A percentile compares a stretch with the other conserved stretches of the same genome.
phyloP scores from a whole-genome alignment of 2,329 filamentous ascomycete genomes.

The Remersonia thermophila region DNA sequence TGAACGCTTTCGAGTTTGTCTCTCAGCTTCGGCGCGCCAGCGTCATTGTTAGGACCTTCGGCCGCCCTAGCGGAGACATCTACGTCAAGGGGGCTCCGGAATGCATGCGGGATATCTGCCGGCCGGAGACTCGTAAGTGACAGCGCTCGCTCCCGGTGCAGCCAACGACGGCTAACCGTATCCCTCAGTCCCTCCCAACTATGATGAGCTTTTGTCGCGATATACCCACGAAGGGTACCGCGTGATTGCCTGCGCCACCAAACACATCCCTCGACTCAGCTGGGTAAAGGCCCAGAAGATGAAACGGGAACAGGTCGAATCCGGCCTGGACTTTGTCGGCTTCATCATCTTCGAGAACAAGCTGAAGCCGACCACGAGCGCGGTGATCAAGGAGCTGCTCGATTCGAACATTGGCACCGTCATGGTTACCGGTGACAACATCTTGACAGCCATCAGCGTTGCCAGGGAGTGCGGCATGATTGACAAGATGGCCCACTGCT shows the following conservation, averaged over 20 bases:
- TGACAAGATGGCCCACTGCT: slow-evolving; percentile 72
- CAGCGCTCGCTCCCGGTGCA: too few relatives aligned
- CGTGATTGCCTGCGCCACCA: slow-evolving; percentile 90
- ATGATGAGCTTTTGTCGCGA: slow-evolving; percentile 74
- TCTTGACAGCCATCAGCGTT: slow-evolving; percentile 90
- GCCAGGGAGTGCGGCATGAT: slow-evolving; percentile 81
- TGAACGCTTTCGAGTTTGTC: slow-evolving; percentile 89
- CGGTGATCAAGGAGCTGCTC: slow-evolving; percentile 69
- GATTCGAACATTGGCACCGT: slow-evolving; percentile 76
- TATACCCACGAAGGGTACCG: slow-evolving; percentile 95
- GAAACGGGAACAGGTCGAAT: slow-evolving; percentile 75
- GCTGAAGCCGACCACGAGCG: slow-evolving; percentile 74
- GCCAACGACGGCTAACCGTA: not conserved
- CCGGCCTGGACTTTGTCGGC: slow-evolving; percentile 71
- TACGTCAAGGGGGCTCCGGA: slow-evolving; percentile 97
- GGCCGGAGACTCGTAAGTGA: slow-evolving; percentile 61
- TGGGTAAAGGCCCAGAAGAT: slow-evolving; percentile 96
- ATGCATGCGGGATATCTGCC: slow-evolving; percentile 89
- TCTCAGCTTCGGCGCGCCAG: slow-evolving; percentile 86
- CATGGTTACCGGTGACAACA: slow-evolving; percentile 98
- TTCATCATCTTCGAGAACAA: slow-evolving; percentile 99
- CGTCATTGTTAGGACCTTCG: slow-evolving; percentile 82
- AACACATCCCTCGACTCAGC: slow-evolving; percentile 73
- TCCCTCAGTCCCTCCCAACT: slow-evolving; percentile 62
- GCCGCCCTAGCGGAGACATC: slow-evolving; percentile 69